Base-by-base conservation (phyloP, 805 yeast genomes). In the Saturnispora sanitii region DNA sequence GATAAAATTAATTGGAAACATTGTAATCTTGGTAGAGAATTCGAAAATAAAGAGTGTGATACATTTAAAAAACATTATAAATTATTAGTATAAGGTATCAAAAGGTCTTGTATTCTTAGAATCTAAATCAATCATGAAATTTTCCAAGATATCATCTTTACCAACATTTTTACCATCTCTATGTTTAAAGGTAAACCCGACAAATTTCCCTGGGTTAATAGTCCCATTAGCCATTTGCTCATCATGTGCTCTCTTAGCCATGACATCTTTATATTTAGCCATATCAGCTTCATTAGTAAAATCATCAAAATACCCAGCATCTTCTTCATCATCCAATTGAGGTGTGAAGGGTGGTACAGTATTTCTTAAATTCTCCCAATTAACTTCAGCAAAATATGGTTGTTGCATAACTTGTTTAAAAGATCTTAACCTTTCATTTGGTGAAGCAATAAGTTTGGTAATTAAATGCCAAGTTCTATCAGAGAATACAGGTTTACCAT, bases 241-340 rank as follows among this genome's bases (percentile, higher is more conserved):
- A 53, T 84, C 80, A 47, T 82, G 84, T 22, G 75, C 84, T 53
- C 86, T 86, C 64, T 95, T 82, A 48, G 90, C 94, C 68, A 92
- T 79, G 12, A 92, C 98, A 54, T 92, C 98, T 54, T 92, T 90
- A 65, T 92, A 92, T 60, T 92, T 88, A 46, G 90, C 92, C 97
- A 92, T 87, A 59, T 90, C 95, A 35, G 83, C 87, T 58, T 90
- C 97, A 60, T 87, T 92, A 44, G 85, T 85, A 60, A 92, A 92
- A 61, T 92, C 98, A 63, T 92, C 99, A 58, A 92, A 92, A 64
- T 92, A 92, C 1, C 99, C 99, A 0, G 97, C 97, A 64, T 92
- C 99, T 47, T 87, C 92, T 54, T 92, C 99, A 45, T 87, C 84
- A 57, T 92, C 97, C 48, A 92, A 70, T 53, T 94, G 96, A 3